Evolutionary conservation across 2,329 filamentous ascomycete species (phyloP).

Genomic region (Pseudogymnoascus sp.): DNA sequence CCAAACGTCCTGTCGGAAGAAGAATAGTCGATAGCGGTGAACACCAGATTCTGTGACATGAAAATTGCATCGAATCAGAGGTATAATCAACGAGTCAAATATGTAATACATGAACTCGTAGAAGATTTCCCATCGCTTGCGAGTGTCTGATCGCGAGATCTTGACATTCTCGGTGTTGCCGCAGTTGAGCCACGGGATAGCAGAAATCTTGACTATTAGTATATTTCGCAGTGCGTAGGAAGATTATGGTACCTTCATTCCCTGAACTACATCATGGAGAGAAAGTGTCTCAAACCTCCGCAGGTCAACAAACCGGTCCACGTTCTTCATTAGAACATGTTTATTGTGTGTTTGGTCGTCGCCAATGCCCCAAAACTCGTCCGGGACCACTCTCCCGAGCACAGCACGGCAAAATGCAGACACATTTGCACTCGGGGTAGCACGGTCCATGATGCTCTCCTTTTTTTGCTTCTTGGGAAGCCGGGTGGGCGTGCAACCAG

Average conservation of each 20-base stretch:
- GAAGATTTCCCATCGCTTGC: slow-evolving; percentile 72
- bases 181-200: slow-evolving; percentile 65
- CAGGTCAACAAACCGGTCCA: slow-evolving; percentile 71
- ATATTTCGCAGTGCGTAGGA: neutral
- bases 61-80: slow-evolving; percentile 78
- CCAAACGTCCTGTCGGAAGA: slow-evolving; percentile 94
- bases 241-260: slow-evolving; percentile 53
- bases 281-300: slow-evolving; percentile 74
- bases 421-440: slow-evolving; percentile 59
- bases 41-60: slow-evolving; percentile 86
- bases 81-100: slow-evolving; percentile 86
- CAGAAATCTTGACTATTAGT: slow-evolving; percentile 44
- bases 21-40: slow-evolving; percentile 77
- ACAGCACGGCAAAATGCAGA: slow-evolving; percentile 82
- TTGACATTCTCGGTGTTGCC: slow-evolving; percentile 42
- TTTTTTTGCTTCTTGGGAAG: slow-evolving; percentile 21
- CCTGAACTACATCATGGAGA: slow-evolving; percentile 69
- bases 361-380: slow-evolving; percentile 62
- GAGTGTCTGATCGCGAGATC: slow-evolving; percentile 60
- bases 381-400: slow-evolving; percentile 63
- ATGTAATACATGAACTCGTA: slow-evolving; percentile 84
- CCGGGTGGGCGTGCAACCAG: neutral
- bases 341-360: slow-evolving; percentile 51
- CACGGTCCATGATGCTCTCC: slow-evolving; percentile 53
- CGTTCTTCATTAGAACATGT: slow-evolving; percentile 49